Conservation (phyloP, 164 flowering plant genomes). For the Litsea cubeba region DNA sequence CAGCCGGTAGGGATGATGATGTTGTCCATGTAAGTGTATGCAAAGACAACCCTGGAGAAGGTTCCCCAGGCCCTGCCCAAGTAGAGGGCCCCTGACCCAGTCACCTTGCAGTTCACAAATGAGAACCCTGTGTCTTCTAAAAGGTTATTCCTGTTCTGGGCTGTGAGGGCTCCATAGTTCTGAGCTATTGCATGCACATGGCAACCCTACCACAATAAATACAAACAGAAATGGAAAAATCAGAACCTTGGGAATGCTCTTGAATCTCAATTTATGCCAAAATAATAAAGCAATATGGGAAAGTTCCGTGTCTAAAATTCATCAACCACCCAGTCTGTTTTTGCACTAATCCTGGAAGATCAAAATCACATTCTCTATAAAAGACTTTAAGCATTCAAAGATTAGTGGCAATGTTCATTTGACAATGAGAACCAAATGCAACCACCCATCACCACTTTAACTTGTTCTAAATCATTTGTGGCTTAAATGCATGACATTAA, state of each 20-base stretch:
- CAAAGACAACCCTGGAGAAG: constrained; percentile 91
- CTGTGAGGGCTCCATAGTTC: constrained; percentile 75
- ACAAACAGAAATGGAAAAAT: not conserved
- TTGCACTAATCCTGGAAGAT: too few relatives aligned
- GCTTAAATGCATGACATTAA: too few relatives aligned
- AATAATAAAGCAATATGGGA: too few relatives aligned
- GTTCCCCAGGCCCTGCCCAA: constrained; percentile 99
- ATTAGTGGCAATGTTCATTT: too few relatives aligned
- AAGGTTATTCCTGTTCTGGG: constrained; percentile 74
- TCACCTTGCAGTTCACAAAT: constrained; percentile 89
- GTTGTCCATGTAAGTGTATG: constrained; percentile 91
- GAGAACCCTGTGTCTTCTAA: constrained; percentile 93
- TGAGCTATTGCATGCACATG: constrained; percentile 92
- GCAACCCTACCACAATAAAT: constrained; percentile 50
- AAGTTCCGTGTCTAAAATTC: too few relatives aligned
- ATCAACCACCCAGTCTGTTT: too few relatives aligned
- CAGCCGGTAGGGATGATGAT: constrained; percentile 93
- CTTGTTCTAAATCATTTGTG: too few relatives aligned
- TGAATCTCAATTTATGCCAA: not conserved
- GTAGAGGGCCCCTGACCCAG: constrained; percentile 90
- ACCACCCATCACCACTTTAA: too few relatives aligned
- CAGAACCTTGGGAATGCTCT: not conserved
- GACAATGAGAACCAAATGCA: too few relatives aligned
- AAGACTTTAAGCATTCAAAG: too few relatives aligned
- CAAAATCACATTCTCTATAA: too few relatives aligned